Percentiles rank a stretch among this genome's conserved stretches.
Evolutionary conservation across 2,329 filamentous ascomycete species (phyloP).

Genomic region (Cytospora chrysosperma): DNA sequence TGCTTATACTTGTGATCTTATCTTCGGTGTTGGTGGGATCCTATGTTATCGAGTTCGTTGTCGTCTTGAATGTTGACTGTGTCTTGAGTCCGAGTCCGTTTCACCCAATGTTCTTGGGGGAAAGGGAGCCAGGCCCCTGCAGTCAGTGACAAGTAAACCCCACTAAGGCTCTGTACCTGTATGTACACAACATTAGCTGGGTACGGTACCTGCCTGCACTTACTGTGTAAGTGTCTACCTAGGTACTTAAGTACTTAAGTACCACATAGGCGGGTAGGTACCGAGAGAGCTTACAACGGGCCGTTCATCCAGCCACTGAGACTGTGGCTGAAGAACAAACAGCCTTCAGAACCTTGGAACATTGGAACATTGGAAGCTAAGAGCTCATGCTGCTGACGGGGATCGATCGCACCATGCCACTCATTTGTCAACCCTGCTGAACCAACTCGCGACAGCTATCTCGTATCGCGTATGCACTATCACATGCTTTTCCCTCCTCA

Average conservation of each 20-base stretch:
- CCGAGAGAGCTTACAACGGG: background rate
- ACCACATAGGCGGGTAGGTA: too few species aligned
- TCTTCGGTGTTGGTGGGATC: background rate
- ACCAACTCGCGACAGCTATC: background rate
- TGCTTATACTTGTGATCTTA: background rate
- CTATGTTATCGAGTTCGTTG: background rate
- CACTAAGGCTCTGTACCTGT: background rate
- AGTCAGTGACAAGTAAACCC: background rate
- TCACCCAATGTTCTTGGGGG: conserved; percentile 1
- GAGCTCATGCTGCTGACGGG: too few species aligned
- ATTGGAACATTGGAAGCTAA: background rate
- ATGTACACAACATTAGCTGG: too few species aligned
- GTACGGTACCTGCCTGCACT: too few species aligned
- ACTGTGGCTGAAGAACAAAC: conserved; percentile 9
- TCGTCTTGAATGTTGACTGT: conserved; percentile 2
- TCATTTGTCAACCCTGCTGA: background rate
- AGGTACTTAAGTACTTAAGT: background rate
- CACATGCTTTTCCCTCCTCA: conserved; percentile 24
- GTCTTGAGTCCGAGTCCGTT: background rate
- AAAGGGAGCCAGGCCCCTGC: conserved; percentile 6
- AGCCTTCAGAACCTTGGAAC: background rate
- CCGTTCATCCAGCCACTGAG: conserved; percentile 3
- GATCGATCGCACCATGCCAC: conserved; percentile 12
- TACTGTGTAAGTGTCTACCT: too few species aligned
- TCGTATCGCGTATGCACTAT: conserved; percentile 6